Evolutionary conservation across 2,329 filamentous ascomycete species (phyloP), one percentile per base, ranked within the genome.

Genomic region (Talaromyces islandicus): DNA sequence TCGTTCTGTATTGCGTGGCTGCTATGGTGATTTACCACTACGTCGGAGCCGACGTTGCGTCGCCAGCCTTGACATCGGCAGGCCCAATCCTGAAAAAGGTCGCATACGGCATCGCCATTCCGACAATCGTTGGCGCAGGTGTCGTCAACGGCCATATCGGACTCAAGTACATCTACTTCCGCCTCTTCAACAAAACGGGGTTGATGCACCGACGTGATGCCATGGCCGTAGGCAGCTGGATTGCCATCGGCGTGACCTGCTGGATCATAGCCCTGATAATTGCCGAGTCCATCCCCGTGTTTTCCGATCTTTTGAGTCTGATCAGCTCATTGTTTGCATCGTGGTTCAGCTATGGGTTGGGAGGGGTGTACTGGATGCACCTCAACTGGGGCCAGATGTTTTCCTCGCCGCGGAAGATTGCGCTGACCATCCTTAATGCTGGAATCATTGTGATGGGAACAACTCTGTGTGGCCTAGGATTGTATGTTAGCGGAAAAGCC

Each of bases 1-100:
- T 84, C 0, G 68, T 75, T 25, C 79, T 90, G 52, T 91, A 90
- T 70, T 78, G 87, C 24, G 68, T 87, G 11, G 86, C 86, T 0
- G 87, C 86, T 11, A 81, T 84, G n/a, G 81, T 90, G 51, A 85
- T 89, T 66, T 91, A 91, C 73, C 79, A 83, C 64, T 90, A 82
- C 67, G 85, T 83, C 11, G 88, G 88, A 0, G 74, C 79, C 1
- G 72, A 78, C 7, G 87, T 90, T 1, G 78, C 80, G 0, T 86
- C 84, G 1, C 88, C 88, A 0, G 88, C 88, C 0, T 79, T 91
- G 0, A 83, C 85, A 27, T 88, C 86, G 0, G 83, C 86, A 2
- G 79, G 81, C 1, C 71, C 70, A 2, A 68, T 80, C 0, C 71
- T 89, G 58, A 80, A 82, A 53, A 88, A 88, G 68, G 76, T 87